Base-by-base conservation (phyloP, 1,284 basidiomycete species). In the Austroboletus niveus region DNA sequence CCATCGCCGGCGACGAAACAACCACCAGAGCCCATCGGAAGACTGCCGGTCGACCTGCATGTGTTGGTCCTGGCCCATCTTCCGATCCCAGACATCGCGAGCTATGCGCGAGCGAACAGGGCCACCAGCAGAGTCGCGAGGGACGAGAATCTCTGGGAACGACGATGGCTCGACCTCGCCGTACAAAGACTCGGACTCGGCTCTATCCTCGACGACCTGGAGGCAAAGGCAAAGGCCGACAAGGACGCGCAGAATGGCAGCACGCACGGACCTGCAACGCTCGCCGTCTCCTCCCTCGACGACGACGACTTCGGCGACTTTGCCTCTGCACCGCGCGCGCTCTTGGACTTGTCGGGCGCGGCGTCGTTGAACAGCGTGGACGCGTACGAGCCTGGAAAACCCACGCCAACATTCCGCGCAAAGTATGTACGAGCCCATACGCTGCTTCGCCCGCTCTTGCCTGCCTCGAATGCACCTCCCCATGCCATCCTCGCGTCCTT, bases 231-330 rank as follows among this genome's bases (percentile, higher is more conserved):
- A 45, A 60, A 56, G 47, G 52, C 44, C 14, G 47, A 56, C 15
- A 55, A 45, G 36, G 61, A 62, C 54, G 50, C 51, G 22, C 46
- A 50, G 24, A 53, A 40, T 7, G 17, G 45, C 43, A 32, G 7
- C 40, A 24, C 47, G 12, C 54, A 45, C 22, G 54, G 58, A 39
- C 82, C 85, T 12, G 81, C 87, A 0, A 84, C 77, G 1, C 75
- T 86, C 14, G 59, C 76, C 3, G 78, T 83, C 7, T 81, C 74
- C 38, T 71, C 69, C 34, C 67, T 70, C 41, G 83, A 96, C 58
- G 94, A 95, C 36, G 97, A 98, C 72, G 94, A 92, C 52, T 98
- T 98, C 74, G 94, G 94, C 1, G 94, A 96, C 65, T 96, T 90
- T 63, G 74, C 84, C 1, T 74, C 78, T 0, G 81, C 72, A 31